Percentiles rank a stretch among this genome's conserved stretches.
These are phyloP conservation scores for Acanthamoeba healyi DNA, from an alignment of 208 protist genomes.

Conservation along the genomic window DNA sequence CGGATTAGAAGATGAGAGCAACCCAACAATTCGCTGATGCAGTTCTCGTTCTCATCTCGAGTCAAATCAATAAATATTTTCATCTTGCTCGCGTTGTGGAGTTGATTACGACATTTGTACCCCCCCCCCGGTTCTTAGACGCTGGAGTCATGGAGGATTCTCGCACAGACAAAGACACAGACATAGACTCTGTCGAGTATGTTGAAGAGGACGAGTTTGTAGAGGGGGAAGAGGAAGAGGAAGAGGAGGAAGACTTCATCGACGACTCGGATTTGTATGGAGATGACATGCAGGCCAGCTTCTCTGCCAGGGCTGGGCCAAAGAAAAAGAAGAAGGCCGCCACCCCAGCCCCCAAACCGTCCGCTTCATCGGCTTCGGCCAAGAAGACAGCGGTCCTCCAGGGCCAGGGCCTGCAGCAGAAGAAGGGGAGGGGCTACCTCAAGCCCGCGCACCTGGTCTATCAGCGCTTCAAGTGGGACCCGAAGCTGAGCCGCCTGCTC, in stretches of 20 bases:
- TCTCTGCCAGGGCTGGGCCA: background rate
- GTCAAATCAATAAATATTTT: too few relatives aligned
- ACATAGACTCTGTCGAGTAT: too few relatives aligned
- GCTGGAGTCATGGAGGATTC: too few relatives aligned
- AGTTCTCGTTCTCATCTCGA: too few relatives aligned
- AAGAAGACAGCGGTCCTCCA: background rate
- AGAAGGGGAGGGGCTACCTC: slow-evolving; percentile 49
- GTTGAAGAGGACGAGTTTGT: background rate
- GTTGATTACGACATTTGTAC: too few relatives aligned
- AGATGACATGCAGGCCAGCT: background rate
- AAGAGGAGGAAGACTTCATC: background rate
- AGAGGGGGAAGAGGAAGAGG: background rate
- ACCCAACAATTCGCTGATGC: too few relatives aligned
- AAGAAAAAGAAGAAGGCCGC: background rate
- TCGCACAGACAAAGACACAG: too few relatives aligned
- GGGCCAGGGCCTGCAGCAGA: background rate
- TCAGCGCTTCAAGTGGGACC: slow-evolving; percentile 62
- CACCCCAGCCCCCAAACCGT: background rate
- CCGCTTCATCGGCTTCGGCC: background rate
- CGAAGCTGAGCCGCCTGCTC: slow-evolving; percentile 31
- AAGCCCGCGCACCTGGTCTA: slow-evolving; percentile 42
- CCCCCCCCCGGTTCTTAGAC: too few relatives aligned
- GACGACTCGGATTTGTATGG: background rate
- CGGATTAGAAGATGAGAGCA: too few relatives aligned
- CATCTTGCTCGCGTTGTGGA: too few relatives aligned